Evolutionary conservation across 1,284 basidiomycete species (phyloP).

Genomic region (Ustilago bromivora): DNA sequence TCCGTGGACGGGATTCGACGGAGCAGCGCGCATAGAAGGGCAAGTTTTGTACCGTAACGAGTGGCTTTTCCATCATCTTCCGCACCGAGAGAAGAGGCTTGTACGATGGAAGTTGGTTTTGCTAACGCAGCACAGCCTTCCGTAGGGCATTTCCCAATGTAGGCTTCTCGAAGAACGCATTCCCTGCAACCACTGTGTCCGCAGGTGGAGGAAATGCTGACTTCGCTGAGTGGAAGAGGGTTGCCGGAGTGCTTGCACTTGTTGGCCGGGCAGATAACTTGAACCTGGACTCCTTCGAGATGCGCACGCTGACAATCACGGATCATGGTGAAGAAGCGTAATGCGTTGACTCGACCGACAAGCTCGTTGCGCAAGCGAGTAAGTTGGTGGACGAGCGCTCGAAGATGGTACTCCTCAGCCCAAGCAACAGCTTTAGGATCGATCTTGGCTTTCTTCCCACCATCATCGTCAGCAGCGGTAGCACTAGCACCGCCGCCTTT

Average conservation of each 20-base stretch:
- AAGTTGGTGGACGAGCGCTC: slow-evolving; percentile 55
- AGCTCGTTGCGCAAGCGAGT: slow-evolving; percentile 56
- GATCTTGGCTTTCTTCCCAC: slow-evolving; percentile 28
- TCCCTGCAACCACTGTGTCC: slow-evolving; percentile 54
- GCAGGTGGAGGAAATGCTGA: slow-evolving; percentile 53
- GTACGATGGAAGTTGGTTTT: slow-evolving; percentile 52
- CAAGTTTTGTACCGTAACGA: slow-evolving; percentile 87
- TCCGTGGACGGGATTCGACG: slow-evolving; percentile 82
- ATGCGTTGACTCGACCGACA: slow-evolving; percentile 51
- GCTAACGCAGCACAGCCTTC: slow-evolving; percentile 49
- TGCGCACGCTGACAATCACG: slow-evolving; percentile 56
- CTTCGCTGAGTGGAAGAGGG: slow-evolving; percentile 33
- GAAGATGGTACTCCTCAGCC: slow-evolving; percentile 51
- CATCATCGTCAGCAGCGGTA: slow-evolving; percentile 36
- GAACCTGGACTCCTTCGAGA: slow-evolving; percentile 31
- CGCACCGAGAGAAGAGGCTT: slow-evolving; percentile 48
- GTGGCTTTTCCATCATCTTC: slow-evolving; percentile 73
- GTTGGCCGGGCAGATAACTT: slow-evolving; percentile 42
- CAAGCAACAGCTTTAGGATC: slow-evolving; percentile 43
- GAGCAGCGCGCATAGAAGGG: slow-evolving; percentile 84
- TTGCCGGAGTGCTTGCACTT: slow-evolving; percentile 35
- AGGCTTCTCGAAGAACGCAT: slow-evolving; percentile 53
- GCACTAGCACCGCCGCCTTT: slow-evolving; percentile 28
- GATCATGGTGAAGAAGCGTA: slow-evolving; percentile 59
- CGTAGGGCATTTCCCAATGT: slow-evolving; percentile 55